Evolutionary conservation across 2,329 filamentous ascomycete species (phyloP).

Genomic region (Fusarium brachygibbosum): DNA sequence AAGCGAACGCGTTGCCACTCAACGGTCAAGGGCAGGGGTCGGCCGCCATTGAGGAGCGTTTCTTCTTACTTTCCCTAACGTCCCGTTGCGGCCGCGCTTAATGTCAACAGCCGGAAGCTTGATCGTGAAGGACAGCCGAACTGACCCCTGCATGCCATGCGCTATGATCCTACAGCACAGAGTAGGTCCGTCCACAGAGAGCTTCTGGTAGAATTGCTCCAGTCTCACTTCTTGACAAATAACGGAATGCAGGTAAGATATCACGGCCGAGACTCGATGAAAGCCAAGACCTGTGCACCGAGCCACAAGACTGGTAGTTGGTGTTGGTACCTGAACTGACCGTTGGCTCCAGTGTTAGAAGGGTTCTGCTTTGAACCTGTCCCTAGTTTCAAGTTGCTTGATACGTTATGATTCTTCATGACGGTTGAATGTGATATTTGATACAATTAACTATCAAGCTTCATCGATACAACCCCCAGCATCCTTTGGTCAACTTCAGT

Average conservation of each 20-base stretch:
- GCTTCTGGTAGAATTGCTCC: not conserved
- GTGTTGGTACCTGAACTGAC: not conserved
- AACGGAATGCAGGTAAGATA: slow-evolving; percentile 16
- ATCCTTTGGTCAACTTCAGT: not conserved
- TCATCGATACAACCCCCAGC: slow-evolving; percentile 1
- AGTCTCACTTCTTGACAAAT: slow-evolving; percentile 25
- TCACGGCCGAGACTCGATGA: slow-evolving; percentile 12
- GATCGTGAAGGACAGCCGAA: slow-evolving; percentile 23
- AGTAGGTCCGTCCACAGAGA: too few species aligned
- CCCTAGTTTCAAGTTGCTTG: not conserved
- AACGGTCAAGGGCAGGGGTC: slow-evolving; percentile 37
- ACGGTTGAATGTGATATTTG: not conserved
- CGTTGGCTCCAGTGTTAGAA: not conserved
- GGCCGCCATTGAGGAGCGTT: slow-evolving; percentile 31
- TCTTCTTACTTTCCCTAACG: not conserved
- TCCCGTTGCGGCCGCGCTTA: slow-evolving; percentile 29
- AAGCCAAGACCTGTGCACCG: slow-evolving; percentile 1
- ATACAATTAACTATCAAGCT: not conserved
- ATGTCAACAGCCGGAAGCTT: slow-evolving; percentile 33
- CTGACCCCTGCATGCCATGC: slow-evolving; percentile 5
- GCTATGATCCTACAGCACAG: not conserved
- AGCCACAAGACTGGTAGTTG: not conserved
- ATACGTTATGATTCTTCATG: not conserved
- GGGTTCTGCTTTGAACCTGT: not conserved
- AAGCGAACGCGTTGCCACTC: slow-evolving; percentile 41